Evolutionary conservation across 805 yeast species (phyloP).

Genomic region (Barnettozyma populi): DNA sequence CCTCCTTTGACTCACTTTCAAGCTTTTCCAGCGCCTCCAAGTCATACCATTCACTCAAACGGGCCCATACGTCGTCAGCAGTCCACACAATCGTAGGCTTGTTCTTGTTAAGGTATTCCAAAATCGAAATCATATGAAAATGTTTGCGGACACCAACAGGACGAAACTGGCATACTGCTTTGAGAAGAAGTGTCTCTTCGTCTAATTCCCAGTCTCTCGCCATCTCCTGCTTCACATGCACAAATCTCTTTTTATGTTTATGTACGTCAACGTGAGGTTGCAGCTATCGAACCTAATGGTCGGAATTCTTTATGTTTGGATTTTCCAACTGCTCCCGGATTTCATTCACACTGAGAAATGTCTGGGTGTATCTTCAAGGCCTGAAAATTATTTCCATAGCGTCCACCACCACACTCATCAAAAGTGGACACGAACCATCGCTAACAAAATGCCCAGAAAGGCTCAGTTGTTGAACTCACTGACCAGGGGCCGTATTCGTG

Average conservation of each 20-base stretch:
- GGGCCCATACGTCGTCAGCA: constrained; percentile 51
- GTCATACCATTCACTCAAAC: constrained; percentile 48
- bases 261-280: too few relatives aligned
- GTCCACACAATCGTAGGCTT: constrained; percentile 20
- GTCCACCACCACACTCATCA: not conserved
- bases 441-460: constrained; percentile 51
- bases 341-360: not conserved
- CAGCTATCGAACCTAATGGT: not conserved
- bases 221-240: not conserved
- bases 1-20: constrained; percentile 30
- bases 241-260: not conserved
- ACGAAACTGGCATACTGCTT: constrained; percentile 57
- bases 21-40: constrained; percentile 51
- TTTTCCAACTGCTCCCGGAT: too few relatives aligned
- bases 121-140: constrained; percentile 33
- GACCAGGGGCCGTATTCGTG: constrained; percentile 69
- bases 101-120: constrained; percentile 16
- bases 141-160: constrained; percentile 52
- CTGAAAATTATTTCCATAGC: not conserved
- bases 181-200: constrained; percentile 57
- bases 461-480: constrained; percentile 51
- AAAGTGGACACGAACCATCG: not conserved
- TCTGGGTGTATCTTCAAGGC: not conserved
- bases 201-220: constrained; percentile 46
- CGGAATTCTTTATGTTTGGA: too few relatives aligned